These are phyloP conservation scores for Knoxia roxburghii DNA, from an alignment of 257 asterid species.

Conservation along the genomic window DNA sequence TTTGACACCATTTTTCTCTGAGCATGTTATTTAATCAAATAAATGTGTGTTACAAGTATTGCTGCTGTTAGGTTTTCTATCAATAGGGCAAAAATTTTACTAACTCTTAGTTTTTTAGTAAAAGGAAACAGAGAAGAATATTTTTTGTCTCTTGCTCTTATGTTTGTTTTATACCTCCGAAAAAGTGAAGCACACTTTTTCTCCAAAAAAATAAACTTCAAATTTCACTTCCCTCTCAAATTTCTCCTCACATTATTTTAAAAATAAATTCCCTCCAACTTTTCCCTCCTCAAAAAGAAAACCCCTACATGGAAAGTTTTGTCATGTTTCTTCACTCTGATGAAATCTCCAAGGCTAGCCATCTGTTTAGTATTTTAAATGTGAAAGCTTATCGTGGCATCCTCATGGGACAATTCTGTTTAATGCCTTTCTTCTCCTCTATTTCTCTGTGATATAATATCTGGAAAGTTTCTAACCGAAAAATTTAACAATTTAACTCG, in stretches of 20 bases:
- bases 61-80: background rate
- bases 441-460: background rate
- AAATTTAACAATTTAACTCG: background rate
- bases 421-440: background rate
- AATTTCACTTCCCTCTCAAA: too few species aligned
- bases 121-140: background rate
- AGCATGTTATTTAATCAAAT: background rate
- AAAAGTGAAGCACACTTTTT: too few species aligned
- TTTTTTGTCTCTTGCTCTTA: background rate
- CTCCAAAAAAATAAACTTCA: too few species aligned
- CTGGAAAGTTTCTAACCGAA: background rate
- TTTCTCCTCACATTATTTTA: too few species aligned
- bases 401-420: background rate
- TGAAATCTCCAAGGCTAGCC: background rate
- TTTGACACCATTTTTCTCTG: constrained; percentile 5
- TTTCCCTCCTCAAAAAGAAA: too few species aligned
- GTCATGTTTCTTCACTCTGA: too few species aligned
- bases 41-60: background rate
- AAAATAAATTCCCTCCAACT: too few species aligned
- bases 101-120: background rate
- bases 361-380: background rate
- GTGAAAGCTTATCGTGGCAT: background rate
- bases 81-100: background rate
- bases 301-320: too few species aligned
- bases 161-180: too few species aligned